Conservation (phyloP, 2,329 filamentous ascomycete genomes). For the Seiridium unicorne region DNA sequence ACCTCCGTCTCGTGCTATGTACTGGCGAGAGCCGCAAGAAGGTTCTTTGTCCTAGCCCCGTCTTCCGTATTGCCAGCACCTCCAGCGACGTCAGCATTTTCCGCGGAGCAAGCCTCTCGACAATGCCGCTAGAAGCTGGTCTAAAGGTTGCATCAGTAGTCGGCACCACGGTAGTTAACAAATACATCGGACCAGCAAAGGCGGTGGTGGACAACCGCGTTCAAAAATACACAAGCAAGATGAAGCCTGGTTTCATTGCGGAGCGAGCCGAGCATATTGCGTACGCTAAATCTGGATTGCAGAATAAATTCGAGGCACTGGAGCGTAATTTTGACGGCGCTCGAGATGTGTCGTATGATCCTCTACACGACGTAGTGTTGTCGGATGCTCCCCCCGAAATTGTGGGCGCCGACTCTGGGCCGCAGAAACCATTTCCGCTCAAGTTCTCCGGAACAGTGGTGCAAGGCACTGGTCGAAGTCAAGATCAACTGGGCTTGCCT, state of each 20-base stretch:
- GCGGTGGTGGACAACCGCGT: constrained; percentile 40
- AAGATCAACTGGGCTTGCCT: constrained; percentile 42
- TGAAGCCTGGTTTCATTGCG: constrained; percentile 28
- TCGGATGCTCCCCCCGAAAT: constrained; percentile 33
- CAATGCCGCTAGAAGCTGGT: constrained; percentile 65
- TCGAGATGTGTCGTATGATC: constrained; percentile 33
- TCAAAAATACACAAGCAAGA: constrained; percentile 30
- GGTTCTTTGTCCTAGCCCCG: constrained; percentile 63
- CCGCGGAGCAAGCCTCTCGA: constrained; percentile 62
- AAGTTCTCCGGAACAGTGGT: constrained; percentile 48
- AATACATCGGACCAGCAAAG: constrained; percentile 39
- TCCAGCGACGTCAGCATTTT: constrained; percentile 60
- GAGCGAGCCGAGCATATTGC: constrained; percentile 41
- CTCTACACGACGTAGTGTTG: constrained; percentile 28
- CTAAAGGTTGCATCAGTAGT: constrained; percentile 54
- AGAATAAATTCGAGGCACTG: constrained; percentile 27
- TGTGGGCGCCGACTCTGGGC: constrained; percentile 50
- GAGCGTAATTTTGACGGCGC: constrained; percentile 34
- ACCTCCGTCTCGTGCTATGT: constrained; percentile 67
- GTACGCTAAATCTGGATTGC: constrained; percentile 31
- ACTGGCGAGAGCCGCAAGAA: constrained; percentile 37
- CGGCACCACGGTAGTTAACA: constrained; percentile 41
- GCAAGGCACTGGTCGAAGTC: constrained; percentile 39
- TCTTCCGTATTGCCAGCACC: constrained; percentile 68
- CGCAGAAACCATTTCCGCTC: constrained; percentile 51